Evolutionary conservation across 2,329 filamentous ascomycete genomes (phyloP).

Genomic region (Albophoma yamanashiensis): DNA sequence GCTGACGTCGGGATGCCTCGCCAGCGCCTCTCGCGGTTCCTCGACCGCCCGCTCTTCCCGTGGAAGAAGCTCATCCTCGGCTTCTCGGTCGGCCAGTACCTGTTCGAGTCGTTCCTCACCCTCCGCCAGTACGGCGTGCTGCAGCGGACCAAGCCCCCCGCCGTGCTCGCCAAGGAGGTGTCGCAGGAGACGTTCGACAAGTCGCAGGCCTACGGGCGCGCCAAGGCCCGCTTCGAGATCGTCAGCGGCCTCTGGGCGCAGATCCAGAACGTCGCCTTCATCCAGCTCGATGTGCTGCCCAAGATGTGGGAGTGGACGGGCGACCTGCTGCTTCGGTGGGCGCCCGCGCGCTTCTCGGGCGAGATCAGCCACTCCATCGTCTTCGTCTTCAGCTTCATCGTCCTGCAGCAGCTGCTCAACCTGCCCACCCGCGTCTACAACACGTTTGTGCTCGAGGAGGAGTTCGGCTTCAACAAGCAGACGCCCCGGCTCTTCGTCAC

Average conservation of each 20-base stretch:
- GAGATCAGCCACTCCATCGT: slow-evolving; percentile 90
- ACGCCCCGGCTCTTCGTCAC: slow-evolving; percentile 78
- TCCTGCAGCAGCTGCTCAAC: slow-evolving; percentile 69
- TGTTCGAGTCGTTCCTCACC: slow-evolving; percentile 82
- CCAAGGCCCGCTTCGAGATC: slow-evolving; percentile 86
- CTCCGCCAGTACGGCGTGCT: slow-evolving; percentile 84
- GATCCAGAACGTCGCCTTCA: slow-evolving; percentile 78
- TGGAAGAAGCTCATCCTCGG: slow-evolving; percentile 96
- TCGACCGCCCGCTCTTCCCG: slow-evolving; percentile 87
- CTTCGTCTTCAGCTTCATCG: slow-evolving; percentile 79
- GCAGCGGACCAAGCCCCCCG: slow-evolving; percentile 67
- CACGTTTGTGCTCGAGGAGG: slow-evolving; percentile 91
- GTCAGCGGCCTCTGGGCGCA: slow-evolving; percentile 74
- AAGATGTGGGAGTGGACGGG: slow-evolving; percentile 83
- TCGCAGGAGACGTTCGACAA: slow-evolving; percentile 88
- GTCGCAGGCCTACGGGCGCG: slow-evolving; percentile 89
- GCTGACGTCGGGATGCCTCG: not conserved
- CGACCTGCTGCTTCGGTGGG: slow-evolving; percentile 59
- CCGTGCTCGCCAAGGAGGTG: slow-evolving; percentile 81
- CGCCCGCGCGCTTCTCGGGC: slow-evolving; percentile 70
- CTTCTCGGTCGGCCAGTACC: slow-evolving; percentile 85
- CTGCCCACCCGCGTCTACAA: slow-evolving; percentile 82
- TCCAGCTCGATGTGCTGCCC: slow-evolving; percentile 84
- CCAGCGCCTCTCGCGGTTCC: slow-evolving; percentile 67
- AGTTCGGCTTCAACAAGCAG: slow-evolving; percentile 98